Evolutionary conservation across 2,329 filamentous ascomycete genomes (phyloP), one percentile per base, ranked within the genome.

Genomic region (Phaeosphaeria sp.): DNA sequence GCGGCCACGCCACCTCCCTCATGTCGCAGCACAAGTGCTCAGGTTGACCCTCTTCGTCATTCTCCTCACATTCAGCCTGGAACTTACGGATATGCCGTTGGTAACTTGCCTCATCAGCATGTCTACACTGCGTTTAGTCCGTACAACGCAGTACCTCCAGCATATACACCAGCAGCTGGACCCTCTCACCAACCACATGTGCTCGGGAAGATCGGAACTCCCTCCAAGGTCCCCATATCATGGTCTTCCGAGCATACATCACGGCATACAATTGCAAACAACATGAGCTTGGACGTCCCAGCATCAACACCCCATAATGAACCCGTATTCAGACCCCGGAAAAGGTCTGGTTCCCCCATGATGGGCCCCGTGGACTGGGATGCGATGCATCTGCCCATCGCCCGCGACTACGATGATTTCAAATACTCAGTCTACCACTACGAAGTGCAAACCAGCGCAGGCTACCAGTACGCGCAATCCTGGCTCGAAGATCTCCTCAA

Each of bases 371-470:
- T 27, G 22, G 50, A 54, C 20, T 51, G 27, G 15, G 59, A 65
- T 41, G 41, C 42, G 3, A 15, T 44, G 7, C 44, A 33, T 1
- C 69, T 72, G 36, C 23, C 23, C 9, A 72, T 75, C 18, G 59
- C 59, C 10, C 11, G 1, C 36, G 39, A 53, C 2, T 71, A 75
- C 46, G 42, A 56, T 1, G 52, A 66, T 6, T 75, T 72, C 63
- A 66, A 56, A 22, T 68, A 62, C 64, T 55, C 69, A 0, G 59
- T 73, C 10, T 58, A 44, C 5, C 64, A 63, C 13, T 73, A 67
- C 52, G 36, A 62, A 18, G 50, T 75, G 3, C 18, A 52, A n/a
- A 21, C 60, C 13, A 25, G 54, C 7, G 52, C 49, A 15, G 49
- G 60, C 2, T 61, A 54, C 42, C 23, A 41, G 7, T 58, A 52